Evolutionary conservation across 1,284 basidiomycete species (phyloP).

Genomic region (Cutaneotrichosporon cavernicola): DNA sequence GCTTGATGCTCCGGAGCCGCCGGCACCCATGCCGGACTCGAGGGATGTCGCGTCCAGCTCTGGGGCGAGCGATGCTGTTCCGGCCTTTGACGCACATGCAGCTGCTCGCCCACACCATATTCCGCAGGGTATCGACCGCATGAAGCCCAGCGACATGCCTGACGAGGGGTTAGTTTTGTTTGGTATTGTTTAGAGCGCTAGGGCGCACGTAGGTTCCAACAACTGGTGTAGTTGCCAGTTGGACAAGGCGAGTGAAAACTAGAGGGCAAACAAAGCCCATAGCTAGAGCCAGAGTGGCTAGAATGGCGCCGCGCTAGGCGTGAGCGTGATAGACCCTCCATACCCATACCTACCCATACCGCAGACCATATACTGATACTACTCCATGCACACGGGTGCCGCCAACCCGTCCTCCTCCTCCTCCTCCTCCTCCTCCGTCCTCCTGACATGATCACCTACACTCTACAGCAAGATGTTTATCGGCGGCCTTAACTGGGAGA

Average conservation of each 20-base stretch:
- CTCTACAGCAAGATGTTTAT: conserved; percentile 91
- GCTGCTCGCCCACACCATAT: not conserved
- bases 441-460: not conserved
- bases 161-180: conserved; percentile 90
- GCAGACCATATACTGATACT: conserved; percentile 20
- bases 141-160: conserved; percentile 92
- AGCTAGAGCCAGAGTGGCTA: not conserved
- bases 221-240: too few relatives aligned
- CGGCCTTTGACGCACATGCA: conserved; percentile 9
- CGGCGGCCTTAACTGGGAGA: conserved; percentile 95
- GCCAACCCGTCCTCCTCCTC: not conserved
- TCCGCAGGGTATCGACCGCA: conserved; percentile 34
- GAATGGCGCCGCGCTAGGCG: not conserved
- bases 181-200: conserved; percentile 3
- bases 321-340: not conserved
- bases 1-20: conserved; percentile 4
- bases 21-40: not conserved
- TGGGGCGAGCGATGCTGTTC: conserved; percentile 5
- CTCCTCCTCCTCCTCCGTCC: not conserved
- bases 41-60: not conserved
- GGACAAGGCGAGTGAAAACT: not conserved
- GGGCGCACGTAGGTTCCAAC: not conserved
- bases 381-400: conserved; percentile 15
- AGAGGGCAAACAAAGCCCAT: not conserved
- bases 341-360: conserved; percentile 12